Evolutionary conservation across 2,329 filamentous ascomycete species (phyloP).

Genomic region (Hypoxylon sp.): DNA sequence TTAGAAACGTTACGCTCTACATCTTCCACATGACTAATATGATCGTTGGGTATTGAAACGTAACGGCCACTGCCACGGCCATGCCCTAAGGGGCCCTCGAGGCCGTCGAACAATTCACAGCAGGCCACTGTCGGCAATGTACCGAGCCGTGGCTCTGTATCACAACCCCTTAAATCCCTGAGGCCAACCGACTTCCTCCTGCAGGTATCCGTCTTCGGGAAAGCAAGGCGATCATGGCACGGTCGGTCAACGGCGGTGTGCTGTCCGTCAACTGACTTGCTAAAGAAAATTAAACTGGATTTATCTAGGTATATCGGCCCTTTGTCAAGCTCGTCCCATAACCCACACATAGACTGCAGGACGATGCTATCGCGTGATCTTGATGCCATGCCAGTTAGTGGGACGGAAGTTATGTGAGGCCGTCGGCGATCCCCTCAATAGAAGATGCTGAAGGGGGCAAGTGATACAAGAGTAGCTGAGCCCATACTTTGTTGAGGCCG

Average conservation of each 20-base stretch:
- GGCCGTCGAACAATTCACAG: constrained; percentile 26
- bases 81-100: constrained; percentile 10
- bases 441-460: neutral
- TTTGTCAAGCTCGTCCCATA: constrained; percentile 16
- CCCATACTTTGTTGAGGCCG: constrained; percentile 16
- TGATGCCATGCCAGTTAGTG: constrained; percentile 19
- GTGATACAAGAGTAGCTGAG: constrained; percentile 15
- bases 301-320: constrained; percentile 22
- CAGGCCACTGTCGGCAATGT: constrained; percentile 30
- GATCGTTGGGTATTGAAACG: constrained; percentile 21
- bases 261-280: constrained; percentile 17
- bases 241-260: constrained; percentile 22
- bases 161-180: constrained; percentile 18
- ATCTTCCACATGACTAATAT: constrained; percentile 14
- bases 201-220: constrained; percentile 31
- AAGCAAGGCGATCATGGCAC: constrained; percentile 11
- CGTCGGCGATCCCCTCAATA: constrained; percentile 24
- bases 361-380: constrained; percentile 38
- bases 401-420: constrained; percentile 17
- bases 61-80: constrained; percentile 2
- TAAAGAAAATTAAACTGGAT: neutral
- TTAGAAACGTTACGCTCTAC: constrained; percentile 5
- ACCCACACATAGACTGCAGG: constrained; percentile 10
- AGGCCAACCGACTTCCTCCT: constrained; percentile 15
- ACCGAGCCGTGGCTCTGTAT: constrained; percentile 31